Evolutionary conservation across 805 yeast species (phyloP).

Genomic region (Cyberlindnera mrakii): DNA sequence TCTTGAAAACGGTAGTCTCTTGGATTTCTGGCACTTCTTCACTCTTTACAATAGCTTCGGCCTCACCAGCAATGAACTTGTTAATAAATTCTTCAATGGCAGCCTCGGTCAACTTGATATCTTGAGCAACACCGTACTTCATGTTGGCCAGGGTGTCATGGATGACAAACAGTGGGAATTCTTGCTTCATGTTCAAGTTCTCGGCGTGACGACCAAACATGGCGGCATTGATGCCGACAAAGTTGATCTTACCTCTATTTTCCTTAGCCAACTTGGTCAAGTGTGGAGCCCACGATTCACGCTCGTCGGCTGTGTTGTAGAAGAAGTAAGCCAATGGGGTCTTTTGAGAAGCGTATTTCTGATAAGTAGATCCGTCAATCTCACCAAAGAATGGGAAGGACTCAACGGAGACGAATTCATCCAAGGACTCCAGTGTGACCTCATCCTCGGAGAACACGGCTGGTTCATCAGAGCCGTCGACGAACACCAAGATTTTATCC

Average conservation of each 20-base stretch:
- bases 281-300: constrained; percentile 43
- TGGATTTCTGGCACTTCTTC: constrained; percentile 83
- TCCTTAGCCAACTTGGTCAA: constrained; percentile 64
- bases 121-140: constrained; percentile 76
- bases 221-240: constrained; percentile 83
- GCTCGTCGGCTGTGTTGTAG: constrained; percentile 64
- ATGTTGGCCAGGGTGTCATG: constrained; percentile 64
- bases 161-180: constrained; percentile 86
- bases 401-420: constrained; percentile 41
- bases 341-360: constrained; percentile 62
- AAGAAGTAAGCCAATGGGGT: constrained; percentile 86
- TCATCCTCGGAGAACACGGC: constrained; percentile 25
- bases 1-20: constrained; percentile 63
- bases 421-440: constrained; percentile 17
- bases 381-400: constrained; percentile 83
- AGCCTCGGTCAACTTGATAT: constrained; percentile 39
- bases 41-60: constrained; percentile 71
- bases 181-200: constrained; percentile 74
- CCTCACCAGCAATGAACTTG: constrained; percentile 56
- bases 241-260: constrained; percentile 73
- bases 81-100: constrained; percentile 58
- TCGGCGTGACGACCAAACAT: constrained; percentile 82
- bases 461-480: constrained; percentile 27
- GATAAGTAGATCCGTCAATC: constrained; percentile 73
- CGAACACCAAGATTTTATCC: constrained; percentile 25